Evolutionary conservation across 106 monocot species (phyloP).

Genomic region (Cymbidium sinense): DNA sequence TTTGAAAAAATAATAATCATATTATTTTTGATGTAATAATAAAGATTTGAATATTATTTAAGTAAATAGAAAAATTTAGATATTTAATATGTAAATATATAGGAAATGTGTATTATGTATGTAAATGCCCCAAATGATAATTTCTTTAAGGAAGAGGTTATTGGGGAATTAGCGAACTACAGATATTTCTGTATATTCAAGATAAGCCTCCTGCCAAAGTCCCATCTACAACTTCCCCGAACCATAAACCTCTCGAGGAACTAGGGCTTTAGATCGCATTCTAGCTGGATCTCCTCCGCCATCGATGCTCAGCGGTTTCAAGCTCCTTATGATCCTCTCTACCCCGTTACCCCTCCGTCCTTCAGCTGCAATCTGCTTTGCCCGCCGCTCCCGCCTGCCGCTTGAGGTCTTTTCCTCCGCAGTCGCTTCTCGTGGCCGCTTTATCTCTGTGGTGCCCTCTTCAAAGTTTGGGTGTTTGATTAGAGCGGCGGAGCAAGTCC

Average conservation of each 20-base stretch:
- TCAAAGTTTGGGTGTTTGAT: background rate
- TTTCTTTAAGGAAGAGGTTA: no score
- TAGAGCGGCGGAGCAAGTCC: slow-evolving; percentile 12
- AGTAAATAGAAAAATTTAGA: no score
- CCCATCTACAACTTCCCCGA: background rate
- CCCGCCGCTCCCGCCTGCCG: slow-evolving; percentile 9
- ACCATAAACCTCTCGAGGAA: background rate
- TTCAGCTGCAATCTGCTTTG: slow-evolving; percentile 27
- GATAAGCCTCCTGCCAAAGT: background rate
- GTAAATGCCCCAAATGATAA: no score
- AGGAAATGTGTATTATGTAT: no score
- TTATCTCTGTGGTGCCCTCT: background rate
- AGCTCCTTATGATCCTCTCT: slow-evolving; percentile 45
- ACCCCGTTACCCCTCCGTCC: slow-evolving; percentile 41
- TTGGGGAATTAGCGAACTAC: no score
- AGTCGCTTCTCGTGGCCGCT: slow-evolving; percentile 1
- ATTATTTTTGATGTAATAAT: no score
- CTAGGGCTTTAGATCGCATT: background rate
- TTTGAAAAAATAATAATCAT: no score
- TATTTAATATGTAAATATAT: no score
- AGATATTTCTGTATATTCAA: background rate
- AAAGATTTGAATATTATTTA: no score
- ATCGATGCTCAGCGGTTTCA: slow-evolving; percentile 55
- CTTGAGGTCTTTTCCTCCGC: slow-evolving; percentile 7
- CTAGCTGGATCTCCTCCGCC: background rate